phyloP scores from a whole-genome alignment of 1,139 yeast species.

The Lodderomyces pseudojiufengensis region DNA sequence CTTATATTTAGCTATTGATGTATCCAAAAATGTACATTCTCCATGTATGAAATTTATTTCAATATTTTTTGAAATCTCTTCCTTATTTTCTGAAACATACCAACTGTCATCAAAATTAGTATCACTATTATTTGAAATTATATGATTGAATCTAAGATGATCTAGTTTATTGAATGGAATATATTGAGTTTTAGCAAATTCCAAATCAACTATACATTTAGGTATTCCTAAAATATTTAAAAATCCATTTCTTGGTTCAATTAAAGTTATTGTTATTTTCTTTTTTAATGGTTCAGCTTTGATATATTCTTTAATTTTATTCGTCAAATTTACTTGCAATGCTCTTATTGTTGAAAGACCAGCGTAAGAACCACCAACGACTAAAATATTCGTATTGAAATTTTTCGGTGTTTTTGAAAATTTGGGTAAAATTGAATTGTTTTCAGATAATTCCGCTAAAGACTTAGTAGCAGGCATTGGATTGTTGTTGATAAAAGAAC shows the following conservation, averaged over 20 bases:
- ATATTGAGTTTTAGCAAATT: slow-evolving; percentile 45
- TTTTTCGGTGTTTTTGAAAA: slow-evolving; percentile 7
- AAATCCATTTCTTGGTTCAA: slow-evolving; percentile 53
- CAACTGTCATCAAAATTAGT: slow-evolving; percentile 7
- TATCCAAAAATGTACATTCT: slow-evolving; percentile 28
- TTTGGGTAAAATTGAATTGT: slow-evolving; percentile 4
- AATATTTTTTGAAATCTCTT: not conserved
- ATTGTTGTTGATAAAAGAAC: too few relatives aligned
- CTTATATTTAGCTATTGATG: slow-evolving; percentile 5
- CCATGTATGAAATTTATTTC: slow-evolving; percentile 39
- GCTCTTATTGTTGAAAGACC: slow-evolving; percentile 43
- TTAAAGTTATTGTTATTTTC: slow-evolving; percentile 35
- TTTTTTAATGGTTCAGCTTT: not conserved
- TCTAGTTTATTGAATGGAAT: slow-evolving; percentile 29
- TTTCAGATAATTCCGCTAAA: too few relatives aligned
- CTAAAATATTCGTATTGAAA: slow-evolving; percentile 32
- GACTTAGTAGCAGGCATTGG: too few relatives aligned
- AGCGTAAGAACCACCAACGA: slow-evolving; percentile 54
- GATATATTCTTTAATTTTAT: slow-evolving; percentile 9
- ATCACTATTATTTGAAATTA: slow-evolving; percentile 23
- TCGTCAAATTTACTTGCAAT: slow-evolving; percentile 26
- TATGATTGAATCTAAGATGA: slow-evolving; percentile 28
- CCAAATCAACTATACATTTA: slow-evolving; percentile 40
- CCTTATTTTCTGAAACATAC: slow-evolving; percentile 1
- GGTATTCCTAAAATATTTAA: slow-evolving; percentile 53